Evolutionary conservation across 768 basidiomycete genomes (phyloP).

Genomic region (Phaffia australis): DNA sequence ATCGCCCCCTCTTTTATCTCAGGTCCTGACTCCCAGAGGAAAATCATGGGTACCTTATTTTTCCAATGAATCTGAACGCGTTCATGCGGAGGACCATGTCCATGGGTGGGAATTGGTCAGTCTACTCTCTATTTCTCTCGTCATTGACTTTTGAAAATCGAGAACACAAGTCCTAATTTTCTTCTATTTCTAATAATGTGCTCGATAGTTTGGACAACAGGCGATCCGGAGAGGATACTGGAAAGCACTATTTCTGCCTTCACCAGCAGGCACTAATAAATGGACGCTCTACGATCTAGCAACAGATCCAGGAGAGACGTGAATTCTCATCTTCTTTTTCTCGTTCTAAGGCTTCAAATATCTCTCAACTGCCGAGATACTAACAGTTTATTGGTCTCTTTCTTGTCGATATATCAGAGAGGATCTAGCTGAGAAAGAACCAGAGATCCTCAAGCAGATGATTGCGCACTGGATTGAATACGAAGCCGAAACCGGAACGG

Average conservation of each 20-base stretch:
- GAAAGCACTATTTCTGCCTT: conserved; percentile 4
- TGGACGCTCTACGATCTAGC: conserved; percentile 9
- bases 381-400: too few species aligned
- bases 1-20: neutral
- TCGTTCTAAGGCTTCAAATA: too few species aligned
- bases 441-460: conserved; percentile 14
- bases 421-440: neutral
- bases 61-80: conserved; percentile 13
- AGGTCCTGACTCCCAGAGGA: conserved; percentile 28
- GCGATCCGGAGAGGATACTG: conserved; percentile 6
- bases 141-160: too few species aligned
- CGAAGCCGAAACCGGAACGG: conserved; percentile 10
- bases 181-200: neutral
- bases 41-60: conserved; percentile 30
- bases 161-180: neutral
- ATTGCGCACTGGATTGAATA: conserved; percentile 14
- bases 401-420: neutral
- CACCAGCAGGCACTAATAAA: neutral
- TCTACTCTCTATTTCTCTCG: neutral
- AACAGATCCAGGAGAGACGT: conserved; percentile 4
- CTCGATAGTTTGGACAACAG: conserved; percentile 7
- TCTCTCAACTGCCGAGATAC: too few species aligned
- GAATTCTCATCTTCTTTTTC: neutral
- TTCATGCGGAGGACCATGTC: conserved; percentile 30
- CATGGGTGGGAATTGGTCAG: conserved; percentile 32